Conservation (phyloP, 768 basidiomycete genomes). For the Termitomyces sp. region DNA sequence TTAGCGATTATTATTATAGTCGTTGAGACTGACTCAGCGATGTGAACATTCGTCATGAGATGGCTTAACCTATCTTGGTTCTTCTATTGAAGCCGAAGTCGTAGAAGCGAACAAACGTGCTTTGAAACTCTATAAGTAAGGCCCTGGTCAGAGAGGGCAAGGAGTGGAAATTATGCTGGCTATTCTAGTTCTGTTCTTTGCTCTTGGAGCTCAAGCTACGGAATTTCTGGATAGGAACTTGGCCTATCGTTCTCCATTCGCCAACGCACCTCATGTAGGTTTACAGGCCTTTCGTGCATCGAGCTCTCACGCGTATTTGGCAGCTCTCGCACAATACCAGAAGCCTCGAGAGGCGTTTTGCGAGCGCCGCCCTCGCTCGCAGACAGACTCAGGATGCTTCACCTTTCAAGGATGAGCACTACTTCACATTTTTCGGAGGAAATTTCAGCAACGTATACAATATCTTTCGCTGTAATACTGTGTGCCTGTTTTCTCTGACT, state of each 20-base stretch:
- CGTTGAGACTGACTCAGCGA: not conserved
- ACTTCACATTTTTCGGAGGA: constrained; percentile 7
- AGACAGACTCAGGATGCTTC: constrained; percentile 7
- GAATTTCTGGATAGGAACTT: not conserved
- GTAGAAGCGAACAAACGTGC: not conserved
- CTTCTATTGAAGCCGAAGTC: not conserved
- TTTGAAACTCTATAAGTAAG: not conserved
- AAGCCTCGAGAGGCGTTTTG: constrained; percentile 2
- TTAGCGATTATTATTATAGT: not conserved
- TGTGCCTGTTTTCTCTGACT: not conserved
- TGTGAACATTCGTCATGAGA: not conserved
- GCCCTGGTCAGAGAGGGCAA: not conserved
- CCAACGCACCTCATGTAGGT: not conserved
- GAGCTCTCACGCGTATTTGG: not conserved
- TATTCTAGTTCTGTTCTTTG: not conserved
- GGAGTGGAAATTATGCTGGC: not conserved
- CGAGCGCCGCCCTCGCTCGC: not conserved
- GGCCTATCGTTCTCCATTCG: not conserved
- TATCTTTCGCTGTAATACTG: constrained; percentile 23
- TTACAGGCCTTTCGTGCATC: not conserved
- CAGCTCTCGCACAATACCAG: not conserved
- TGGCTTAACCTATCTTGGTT: not conserved
- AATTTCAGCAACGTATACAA: constrained; percentile 8
- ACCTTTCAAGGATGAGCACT: constrained; percentile 9
- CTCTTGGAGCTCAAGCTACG: not conserved